Evolutionary conservation across 371 early-diverging fungal species (phyloP), one percentile per base, ranked within the genome.

Genomic region (Circinella umbellata): DNA sequence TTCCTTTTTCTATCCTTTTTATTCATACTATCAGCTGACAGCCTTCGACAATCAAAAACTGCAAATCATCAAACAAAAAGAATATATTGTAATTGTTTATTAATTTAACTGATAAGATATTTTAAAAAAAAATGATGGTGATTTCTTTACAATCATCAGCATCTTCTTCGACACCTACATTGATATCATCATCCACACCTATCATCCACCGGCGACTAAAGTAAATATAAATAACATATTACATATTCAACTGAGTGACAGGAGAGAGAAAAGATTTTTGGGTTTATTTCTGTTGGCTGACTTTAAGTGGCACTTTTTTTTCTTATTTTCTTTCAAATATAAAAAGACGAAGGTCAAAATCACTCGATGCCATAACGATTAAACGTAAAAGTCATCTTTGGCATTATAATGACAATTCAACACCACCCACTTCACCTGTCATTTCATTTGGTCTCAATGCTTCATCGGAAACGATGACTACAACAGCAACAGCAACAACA

Each of bases 271-370:
- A 57, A 38, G 0, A 0, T 35, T 36, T 20, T 14, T 17, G 4
- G 46, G 4, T 13, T 35, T 42, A 17, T 64, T 13, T 20, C 35
- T 47, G 11, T 10, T 6, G 14, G 37, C 38, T 46, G 9, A 60
- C 48, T 17, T 27, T 38, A 47, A 47, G 9, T 17, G 4, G 34
- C 37, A 18, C 35, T 48, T 10, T 61, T 57, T 61, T 15, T 3
- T 63, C 27, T 27, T 27, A 27, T 27, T 27, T 27, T 27, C 27
- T 27, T 27, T 27, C 2, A 27, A 27, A 27, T 1, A 27, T 27
- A 27, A 27, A 27, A 27, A 80, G 79, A 70, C 76, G 81, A 66
- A 72, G 83, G 49, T 82, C 83, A 8, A 82, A 77, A 64, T 82
- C 83, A 10, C 63, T 78, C 38, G 80, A 73, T 64, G 77, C 80